Conservation (phyloP, 2,329 filamentous ascomycete species). For the Xylariaceae sp. region DNA sequence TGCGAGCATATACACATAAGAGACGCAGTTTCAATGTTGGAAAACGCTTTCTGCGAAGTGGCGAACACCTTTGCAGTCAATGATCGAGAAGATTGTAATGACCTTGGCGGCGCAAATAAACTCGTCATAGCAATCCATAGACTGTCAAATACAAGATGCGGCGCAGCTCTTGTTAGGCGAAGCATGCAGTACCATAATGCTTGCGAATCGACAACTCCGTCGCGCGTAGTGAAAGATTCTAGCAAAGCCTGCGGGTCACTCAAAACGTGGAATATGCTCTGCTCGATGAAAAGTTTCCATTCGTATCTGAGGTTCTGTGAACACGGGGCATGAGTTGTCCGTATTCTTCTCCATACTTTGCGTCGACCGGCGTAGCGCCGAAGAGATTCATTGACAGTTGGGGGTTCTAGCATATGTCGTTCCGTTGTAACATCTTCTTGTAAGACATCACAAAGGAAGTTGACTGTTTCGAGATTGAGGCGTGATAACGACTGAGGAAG, state of each 20-base stretch:
- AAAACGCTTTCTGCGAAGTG: constrained; percentile 36
- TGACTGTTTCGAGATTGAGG: constrained; percentile 52
- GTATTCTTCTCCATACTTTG: constrained; percentile 36
- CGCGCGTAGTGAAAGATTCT: constrained; percentile 53
- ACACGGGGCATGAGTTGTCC: constrained; percentile 26
- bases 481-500: constrained; percentile 55
- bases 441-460: constrained; percentile 58
- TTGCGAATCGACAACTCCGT: constrained; percentile 55
- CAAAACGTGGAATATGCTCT: constrained; percentile 61
- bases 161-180: constrained; percentile 53
- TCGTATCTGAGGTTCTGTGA: constrained; percentile 39
- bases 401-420: constrained; percentile 44
- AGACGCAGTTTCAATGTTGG: constrained; percentile 48
- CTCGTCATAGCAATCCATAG: constrained; percentile 59
- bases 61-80: constrained; percentile 38
- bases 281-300: constrained; percentile 60
- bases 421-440: constrained; percentile 54
- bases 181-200: constrained; percentile 61
- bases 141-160: constrained; percentile 58
- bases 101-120: constrained; percentile 53
- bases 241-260: constrained; percentile 53
- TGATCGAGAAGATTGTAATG: constrained; percentile 40
- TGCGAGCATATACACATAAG: constrained; percentile 60
- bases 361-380: constrained; percentile 27
- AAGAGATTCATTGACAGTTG: constrained; percentile 32